phyloP scores from a whole-genome alignment of 2,329 filamentous ascomycete genomes.

The Amylocarpus encephaloides region DNA sequence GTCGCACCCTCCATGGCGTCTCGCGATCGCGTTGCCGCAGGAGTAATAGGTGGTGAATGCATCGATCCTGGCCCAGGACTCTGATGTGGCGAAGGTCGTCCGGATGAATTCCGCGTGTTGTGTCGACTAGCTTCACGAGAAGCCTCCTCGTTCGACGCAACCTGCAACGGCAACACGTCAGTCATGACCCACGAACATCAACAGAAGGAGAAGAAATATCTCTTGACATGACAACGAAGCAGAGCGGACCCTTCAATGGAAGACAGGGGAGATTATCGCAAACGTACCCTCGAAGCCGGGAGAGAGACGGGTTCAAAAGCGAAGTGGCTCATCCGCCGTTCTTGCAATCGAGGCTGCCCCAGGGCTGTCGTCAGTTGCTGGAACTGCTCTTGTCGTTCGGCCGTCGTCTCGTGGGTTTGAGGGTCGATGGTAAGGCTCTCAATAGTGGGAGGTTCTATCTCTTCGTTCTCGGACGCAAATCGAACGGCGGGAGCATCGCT shows the following conservation, averaged over 20 bases:
- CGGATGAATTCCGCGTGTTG: conserved; percentile 58
- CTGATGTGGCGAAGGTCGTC: conserved; percentile 57
- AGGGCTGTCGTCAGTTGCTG: conserved; percentile 59
- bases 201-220: conserved; percentile 15
- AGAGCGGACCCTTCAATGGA: conserved; percentile 13
- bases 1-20: conserved; percentile 37
- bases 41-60: conserved; percentile 85
- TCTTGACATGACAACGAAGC: conserved; percentile 11
- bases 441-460: conserved; percentile 51
- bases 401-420: conserved; percentile 17
- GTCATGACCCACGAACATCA: conserved; percentile 1
- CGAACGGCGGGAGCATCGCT: conserved; percentile 50
- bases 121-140: conserved; percentile 56
- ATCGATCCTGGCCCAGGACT: conserved; percentile 65
- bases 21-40: conserved; percentile 64
- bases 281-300: conserved; percentile 72
- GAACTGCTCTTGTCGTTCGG: conserved; percentile 19
- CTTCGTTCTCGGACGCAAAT: conserved; percentile 64
- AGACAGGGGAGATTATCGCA: conserved; percentile 19
- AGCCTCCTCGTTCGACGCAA: conserved; percentile 51
- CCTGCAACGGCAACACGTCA: conserved; percentile 36
- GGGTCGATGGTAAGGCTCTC: conserved; percentile 27
- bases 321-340: conserved; percentile 77
- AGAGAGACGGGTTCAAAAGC: conserved; percentile 87
- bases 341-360: conserved; percentile 70